Evolutionary conservation across 129 eudicot genomes (phyloP), one percentile per base, ranked within the genome.

Genomic region (Artemisia tridentata): DNA sequence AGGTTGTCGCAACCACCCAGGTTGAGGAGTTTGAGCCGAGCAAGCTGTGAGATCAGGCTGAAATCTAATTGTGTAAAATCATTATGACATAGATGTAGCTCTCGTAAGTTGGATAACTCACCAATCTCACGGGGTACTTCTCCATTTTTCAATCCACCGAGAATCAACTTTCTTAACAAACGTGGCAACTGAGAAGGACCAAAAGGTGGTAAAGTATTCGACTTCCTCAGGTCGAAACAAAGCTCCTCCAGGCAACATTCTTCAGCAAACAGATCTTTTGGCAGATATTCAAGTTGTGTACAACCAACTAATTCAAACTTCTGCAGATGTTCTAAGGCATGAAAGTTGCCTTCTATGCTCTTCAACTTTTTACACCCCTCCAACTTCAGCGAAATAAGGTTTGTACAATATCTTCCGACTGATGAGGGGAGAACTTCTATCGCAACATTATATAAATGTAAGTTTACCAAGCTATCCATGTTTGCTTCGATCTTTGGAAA

Each of bases 401-500:
- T 52, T n/a, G 21, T 52, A 52, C 58, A 52, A 52, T 52, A 15
- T 52, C 1, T 17, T 52, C 58, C 58, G 5, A 52, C 21, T 52
- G 58, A 52, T 52, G 21, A n/a, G 58, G 58, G 58, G 58, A 52
- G 18, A 52, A 52, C 58, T 52, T n/a, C 20, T 52, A 52, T 52
- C 58, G 17, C 58, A 52, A 52, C 58, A 52, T 5, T 7, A 52
- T 15, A 3, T 17, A 52, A 15, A 52, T 52, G 16, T 52, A 52
- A 52, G 2, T 52, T 15, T 15, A n/a, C 17, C 17, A 52, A 52
- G 18, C 58, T 52, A 52, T 52, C 58, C 58, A 52, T 52, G 58
- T 52, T n/a, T 52, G 21, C 16, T 11, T 52, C 17, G 58, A 52
- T 52, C 17, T 52, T 15, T 15, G 58, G 58, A 15, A n/a, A 52